Evolutionary conservation across 441 rosid genomes (phyloP), one percentile per base, ranked within the genome.

Genomic region (Gossypium davidsonii): DNA sequence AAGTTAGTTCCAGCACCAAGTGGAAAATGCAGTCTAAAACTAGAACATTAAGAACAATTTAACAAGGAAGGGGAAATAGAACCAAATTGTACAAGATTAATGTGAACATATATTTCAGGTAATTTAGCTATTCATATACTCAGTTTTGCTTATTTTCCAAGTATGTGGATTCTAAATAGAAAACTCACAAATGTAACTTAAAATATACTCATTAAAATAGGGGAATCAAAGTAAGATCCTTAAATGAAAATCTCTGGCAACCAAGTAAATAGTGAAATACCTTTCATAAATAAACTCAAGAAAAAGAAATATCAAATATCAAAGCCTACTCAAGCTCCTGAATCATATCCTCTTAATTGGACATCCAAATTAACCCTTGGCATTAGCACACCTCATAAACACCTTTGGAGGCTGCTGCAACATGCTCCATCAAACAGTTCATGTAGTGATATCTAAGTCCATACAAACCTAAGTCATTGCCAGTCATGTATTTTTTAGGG

Each of bases 1-100:
- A 52, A 76, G 65, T 81, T 69, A 75, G 52, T 69, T 58, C 26
- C 26, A 37, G 53, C 60, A 23, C 46, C 49, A 28, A 44, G 46
- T 37, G 76, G 25, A 64, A 68, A 39, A 67, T 70, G 46, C 15
- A 67, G 61, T 55, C 28, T 42, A 52, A 62, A 52, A 26, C 52
- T 56, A 21, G 6, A 63, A 57, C 2, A 23, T 61, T 20, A 63
- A 21, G 57, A 71, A 63, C 7, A 21, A 56, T 20, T 70, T 62
- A 25, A 69, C 44, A 64, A 55, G 53, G 31, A 12, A 72, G 5
- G 23, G 56, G 28, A 57, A 57, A 52, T 57, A 28, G 17, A 64
- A 64, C 8, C 20, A 10, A 70, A 34, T 65, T 23, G 61, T 14
- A 15, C 39, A 14, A 51, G 61, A 21, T 60, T 57, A 12, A 25